Conservation (phyloP, 1,284 basidiomycete genomes). For the Rhodotorula sp. region DNA sequence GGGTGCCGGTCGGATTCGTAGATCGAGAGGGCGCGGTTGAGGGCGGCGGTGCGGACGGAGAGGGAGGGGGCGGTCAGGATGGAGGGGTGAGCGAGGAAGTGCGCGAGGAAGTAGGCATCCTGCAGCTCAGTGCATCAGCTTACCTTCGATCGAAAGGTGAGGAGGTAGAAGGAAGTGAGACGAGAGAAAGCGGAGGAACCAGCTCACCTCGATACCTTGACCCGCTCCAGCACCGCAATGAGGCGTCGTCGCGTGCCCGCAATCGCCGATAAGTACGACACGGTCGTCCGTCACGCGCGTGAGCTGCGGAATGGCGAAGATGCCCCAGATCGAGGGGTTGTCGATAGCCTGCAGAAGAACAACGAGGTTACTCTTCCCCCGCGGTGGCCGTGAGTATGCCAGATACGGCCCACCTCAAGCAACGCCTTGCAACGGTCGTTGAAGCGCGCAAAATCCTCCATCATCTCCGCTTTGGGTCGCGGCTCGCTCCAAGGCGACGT, state of each 20-base stretch:
- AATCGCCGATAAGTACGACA: constrained; percentile 45
- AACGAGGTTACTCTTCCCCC: not conserved
- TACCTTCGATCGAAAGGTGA: not conserved
- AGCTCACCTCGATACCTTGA: constrained; percentile 42
- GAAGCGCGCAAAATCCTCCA: constrained; percentile 45
- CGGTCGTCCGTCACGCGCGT: constrained; percentile 32
- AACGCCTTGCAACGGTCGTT: constrained; percentile 39
- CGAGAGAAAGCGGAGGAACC: too few relatives aligned
- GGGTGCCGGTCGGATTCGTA: constrained; percentile 44
- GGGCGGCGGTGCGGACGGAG: constrained; percentile 18
- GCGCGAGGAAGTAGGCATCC: constrained; percentile 46
- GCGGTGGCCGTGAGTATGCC: not conserved
- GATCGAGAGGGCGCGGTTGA: constrained; percentile 6
- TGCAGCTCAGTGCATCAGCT: not conserved
- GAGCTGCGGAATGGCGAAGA: constrained; percentile 8
- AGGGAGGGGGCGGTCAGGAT: constrained; percentile 22
- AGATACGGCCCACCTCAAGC: constrained; percentile 25
- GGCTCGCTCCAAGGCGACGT: constrained; percentile 45
- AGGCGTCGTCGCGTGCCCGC: constrained; percentile 40
- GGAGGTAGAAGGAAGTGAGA: not conserved
- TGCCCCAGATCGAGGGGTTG: constrained; percentile 28
- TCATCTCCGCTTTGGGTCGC: constrained; percentile 42
- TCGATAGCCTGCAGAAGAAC: not conserved
- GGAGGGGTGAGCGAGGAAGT: constrained; percentile 41
- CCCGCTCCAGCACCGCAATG: constrained; percentile 47